Base-by-base conservation (phyloP, 805 yeast species). In the Yarrowia alimentaria region DNA sequence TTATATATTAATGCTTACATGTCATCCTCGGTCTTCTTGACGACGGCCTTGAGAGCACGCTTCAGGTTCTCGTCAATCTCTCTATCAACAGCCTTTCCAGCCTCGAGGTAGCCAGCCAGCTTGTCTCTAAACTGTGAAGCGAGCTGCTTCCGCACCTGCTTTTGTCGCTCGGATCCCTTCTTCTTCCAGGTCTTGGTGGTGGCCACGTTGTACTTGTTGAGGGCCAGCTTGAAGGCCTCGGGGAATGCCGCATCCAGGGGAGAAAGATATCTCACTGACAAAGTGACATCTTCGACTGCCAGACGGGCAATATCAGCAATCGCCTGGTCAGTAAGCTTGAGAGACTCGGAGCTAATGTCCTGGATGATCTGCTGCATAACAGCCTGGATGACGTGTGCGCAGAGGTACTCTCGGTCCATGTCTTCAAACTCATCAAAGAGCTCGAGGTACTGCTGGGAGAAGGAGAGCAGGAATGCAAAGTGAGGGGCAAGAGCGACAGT, bases 351-450 rank as follows among this genome's bases (percentile, higher is more conserved):
- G 4, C 47, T 19, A 19, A 40, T 26, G 19, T 40, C 47, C 3
- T 26, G 26, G 33, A 12, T 26, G 33, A 40, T 40, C 13, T 40
- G 47, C 8, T 40, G 47, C 37, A 43, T 16, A 5, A 43, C 37
- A 60, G 72, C 76, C 45, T 72, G 71, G 28, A 86, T 66, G 8
- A 87, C 75, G 64, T 86, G 93, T 53, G 72, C 73, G 56, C 79
- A 73, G 59, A 90, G 69, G 62, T 87, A 76, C 18, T 69, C 74
- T 63, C 91, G 77, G 61, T 86, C 83, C 60, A 91, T 73, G 53
- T 77, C 81, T 3, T 72, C 74, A 66, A 84, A 90, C 56, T 77
- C 68, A 62, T 84, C 91, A 59, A 90, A 72, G n/a, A 87, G 63
- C 1, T 61, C 59, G 51, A 89, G 66, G 55, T 79, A 76, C 29